These are phyloP conservation scores for Setaria italica DNA, from an alignment of 202 grass and related monocot species.

Conservation along the genomic window DNA sequence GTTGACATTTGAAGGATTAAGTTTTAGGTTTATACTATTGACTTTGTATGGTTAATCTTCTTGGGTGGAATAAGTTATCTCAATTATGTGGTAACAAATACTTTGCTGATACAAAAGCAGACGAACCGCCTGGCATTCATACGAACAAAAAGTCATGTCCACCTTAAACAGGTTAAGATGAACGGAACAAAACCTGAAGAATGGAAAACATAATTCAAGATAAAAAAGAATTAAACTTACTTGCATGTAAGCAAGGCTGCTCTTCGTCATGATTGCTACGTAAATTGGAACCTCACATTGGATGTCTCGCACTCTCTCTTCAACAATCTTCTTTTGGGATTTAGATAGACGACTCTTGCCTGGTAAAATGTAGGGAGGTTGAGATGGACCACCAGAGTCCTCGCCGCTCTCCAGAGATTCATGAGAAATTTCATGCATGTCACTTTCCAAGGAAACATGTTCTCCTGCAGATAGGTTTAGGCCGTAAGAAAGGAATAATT, in stretches of 20 bases:
- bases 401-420: neutral
- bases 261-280: slow-evolving; percentile 32
- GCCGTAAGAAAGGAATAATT: slow-evolving; percentile 6
- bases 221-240: neutral
- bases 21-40: neutral
- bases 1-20: neutral
- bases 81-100: neutral
- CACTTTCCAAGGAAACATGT: neutral
- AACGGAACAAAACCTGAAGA: neutral
- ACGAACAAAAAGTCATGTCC: neutral
- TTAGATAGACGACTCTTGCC: neutral
- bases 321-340: slow-evolving; percentile 16
- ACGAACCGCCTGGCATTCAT: neutral
- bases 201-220: neutral
- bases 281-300: slow-evolving; percentile 25
- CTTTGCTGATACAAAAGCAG: neutral
- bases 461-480: slow-evolving; percentile 7
- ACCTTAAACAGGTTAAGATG: neutral
- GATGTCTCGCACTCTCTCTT: slow-evolving; percentile 12
- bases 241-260: neutral
- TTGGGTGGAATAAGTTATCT: neutral
- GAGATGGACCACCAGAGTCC: neutral
- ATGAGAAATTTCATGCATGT: neutral
- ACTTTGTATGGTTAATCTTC: neutral
- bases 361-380: slow-evolving; percentile 34